Percentiles rank a stretch among this genome's conserved stretches.
Conservation (phyloP, 495 filamentous ascomycete species). For the Trypethelium eluteriae region DNA sequence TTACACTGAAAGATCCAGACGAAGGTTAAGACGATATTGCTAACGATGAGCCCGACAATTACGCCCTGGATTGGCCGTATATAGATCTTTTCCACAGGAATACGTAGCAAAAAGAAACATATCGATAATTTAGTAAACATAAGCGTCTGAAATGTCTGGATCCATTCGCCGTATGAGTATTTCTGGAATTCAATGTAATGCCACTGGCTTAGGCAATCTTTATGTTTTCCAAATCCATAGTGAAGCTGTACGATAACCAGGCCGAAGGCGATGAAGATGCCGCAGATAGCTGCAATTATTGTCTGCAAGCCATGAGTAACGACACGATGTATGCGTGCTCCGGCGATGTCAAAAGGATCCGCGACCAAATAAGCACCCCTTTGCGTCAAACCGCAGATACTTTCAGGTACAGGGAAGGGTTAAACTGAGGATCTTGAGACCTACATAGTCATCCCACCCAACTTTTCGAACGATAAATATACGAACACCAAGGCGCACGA, state of each 20-base stretch:
- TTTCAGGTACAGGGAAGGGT: no score
- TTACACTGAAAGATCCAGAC: conserved; percentile 8
- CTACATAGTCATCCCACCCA: not conserved
- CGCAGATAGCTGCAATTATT: not conserved
- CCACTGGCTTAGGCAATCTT: not conserved
- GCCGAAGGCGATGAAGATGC: not conserved
- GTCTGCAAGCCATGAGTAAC: not conserved
- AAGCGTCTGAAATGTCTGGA: conserved; percentile 9
- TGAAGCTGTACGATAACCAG: conserved; percentile 5
- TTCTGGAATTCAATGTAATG: conserved; percentile 4
- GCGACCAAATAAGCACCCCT: no score
- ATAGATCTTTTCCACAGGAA: conserved; percentile 51
- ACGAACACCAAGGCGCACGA: not conserved
- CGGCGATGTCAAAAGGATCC: no score
- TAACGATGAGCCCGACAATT: not conserved
- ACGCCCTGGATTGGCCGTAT: conserved; percentile 2
- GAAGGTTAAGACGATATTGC: not conserved
- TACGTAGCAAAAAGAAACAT: conserved; percentile 66
- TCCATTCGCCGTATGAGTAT: conserved; percentile 1
- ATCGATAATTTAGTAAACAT: conserved; percentile 60
- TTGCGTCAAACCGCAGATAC: no score
- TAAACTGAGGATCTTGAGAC: not conserved
- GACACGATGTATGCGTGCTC: not conserved
- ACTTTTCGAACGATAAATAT: conserved; percentile 5
- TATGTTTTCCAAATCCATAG: conserved; percentile 1